phyloP scores from a whole-genome alignment of 2,329 filamentous ascomycete genomes.

The Penicillium sp. region DNA sequence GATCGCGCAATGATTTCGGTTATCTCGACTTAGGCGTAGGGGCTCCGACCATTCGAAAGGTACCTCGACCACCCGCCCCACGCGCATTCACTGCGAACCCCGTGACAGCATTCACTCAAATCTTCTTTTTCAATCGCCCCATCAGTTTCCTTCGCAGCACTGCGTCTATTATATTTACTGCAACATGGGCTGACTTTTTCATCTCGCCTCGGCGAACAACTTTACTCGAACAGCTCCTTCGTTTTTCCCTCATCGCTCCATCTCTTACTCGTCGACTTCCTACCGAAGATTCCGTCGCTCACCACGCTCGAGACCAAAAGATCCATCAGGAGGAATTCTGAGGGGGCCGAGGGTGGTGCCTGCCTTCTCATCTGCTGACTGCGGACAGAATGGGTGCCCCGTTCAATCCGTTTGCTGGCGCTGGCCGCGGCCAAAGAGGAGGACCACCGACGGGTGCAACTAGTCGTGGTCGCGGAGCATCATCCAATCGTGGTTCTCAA shows the following conservation, averaged over 20 bases:
- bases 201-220: conserved; percentile 23
- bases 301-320: neutral
- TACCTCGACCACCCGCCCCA: conserved; percentile 3
- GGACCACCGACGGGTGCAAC: conserved; percentile 25
- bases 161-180: neutral
- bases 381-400: conserved; percentile 38
- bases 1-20: neutral
- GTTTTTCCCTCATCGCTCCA: neutral
- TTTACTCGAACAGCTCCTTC: conserved; percentile 13
- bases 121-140: neutral
- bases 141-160: neutral
- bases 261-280: neutral
- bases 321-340: neutral
- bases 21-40: neutral
- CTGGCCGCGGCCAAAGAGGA: conserved; percentile 31
- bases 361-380: conserved; percentile 26
- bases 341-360: conserved; percentile 20
- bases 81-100: neutral
- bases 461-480: conserved; percentile 32
- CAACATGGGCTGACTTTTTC: conserved; percentile 20
- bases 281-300: neutral
- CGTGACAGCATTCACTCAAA: neutral
- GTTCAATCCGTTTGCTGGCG: conserved; percentile 31
- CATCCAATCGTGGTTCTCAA: conserved; percentile 14
- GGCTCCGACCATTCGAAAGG: conserved; percentile 6